Percentiles rank a stretch among this genome's conserved stretches.
These are phyloP conservation scores for Nymphaea colorata DNA, from an alignment of 164 flowering plant species.

Conservation along the genomic window DNA sequence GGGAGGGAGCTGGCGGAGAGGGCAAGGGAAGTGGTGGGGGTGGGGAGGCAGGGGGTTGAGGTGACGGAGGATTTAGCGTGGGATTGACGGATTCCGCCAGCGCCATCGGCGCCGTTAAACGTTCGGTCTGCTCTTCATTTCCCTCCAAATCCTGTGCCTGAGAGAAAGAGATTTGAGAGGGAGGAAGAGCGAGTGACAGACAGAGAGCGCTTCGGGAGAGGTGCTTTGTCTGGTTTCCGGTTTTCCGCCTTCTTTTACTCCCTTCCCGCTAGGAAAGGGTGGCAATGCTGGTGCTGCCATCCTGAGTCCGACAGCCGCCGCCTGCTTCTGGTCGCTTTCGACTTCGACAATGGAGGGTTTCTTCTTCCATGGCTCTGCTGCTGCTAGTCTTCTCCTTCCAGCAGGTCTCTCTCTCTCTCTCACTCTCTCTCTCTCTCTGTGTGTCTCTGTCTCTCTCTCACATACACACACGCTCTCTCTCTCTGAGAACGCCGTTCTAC, in stretches of 20 bases:
- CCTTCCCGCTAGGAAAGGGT: neutral
- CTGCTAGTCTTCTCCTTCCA: neutral
- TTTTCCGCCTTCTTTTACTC: neutral
- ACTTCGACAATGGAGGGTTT: neutral
- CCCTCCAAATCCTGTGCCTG: neutral
- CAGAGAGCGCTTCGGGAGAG: neutral
- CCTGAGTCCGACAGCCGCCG: neutral
- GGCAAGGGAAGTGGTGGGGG: too few relatives aligned
- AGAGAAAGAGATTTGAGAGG: too few relatives aligned
- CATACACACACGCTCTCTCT: neutral
- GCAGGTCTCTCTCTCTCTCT: neutral
- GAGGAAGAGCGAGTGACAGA: too few relatives aligned
- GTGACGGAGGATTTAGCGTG: neutral
- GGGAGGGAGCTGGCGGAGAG: neutral
- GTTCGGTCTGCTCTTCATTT: neutral
- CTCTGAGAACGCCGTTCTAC: neutral
- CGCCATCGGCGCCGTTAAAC: neutral
- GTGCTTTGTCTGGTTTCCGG: neutral
- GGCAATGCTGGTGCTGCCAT: neutral
- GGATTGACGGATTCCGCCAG: neutral
- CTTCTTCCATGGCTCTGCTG: neutral
- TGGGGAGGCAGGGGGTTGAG: neutral
- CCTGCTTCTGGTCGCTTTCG: neutral
- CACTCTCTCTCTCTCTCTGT: neutral
- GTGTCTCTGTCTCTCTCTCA: neutral